A percentile compares a stretch with the other conserved stretches of the same genome.
Conservation (phyloP, 148 eudicot genomes). For the Amaranthus cruentus region DNA sequence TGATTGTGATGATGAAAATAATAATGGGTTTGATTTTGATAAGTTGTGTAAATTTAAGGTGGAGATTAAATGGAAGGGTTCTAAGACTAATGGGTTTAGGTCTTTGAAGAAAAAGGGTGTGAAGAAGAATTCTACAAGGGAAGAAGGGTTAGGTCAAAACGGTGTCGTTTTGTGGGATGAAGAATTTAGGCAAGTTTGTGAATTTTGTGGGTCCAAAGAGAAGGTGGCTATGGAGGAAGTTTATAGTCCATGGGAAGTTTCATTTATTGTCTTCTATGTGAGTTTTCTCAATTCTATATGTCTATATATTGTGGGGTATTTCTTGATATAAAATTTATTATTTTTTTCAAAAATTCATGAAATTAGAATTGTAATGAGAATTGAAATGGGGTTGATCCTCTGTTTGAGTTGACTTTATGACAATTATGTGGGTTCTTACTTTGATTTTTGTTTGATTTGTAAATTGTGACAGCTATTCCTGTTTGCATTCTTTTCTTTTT, state of each 20-base stretch:
- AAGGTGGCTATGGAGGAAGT: constrained; percentile 19
- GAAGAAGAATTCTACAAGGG: constrained; percentile 46
- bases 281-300: constrained; percentile 26
- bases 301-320: neutral
- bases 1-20: constrained; percentile 2
- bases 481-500: neutral
- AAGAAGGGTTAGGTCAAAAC: constrained; percentile 32
- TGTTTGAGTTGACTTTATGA: constrained; percentile 10
- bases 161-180: constrained; percentile 62
- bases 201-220: constrained; percentile 40
- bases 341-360: neutral
- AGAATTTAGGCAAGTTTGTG: constrained; percentile 46
- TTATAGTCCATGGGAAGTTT: constrained; percentile 60
- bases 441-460: neutral
- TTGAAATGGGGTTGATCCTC: constrained; percentile 5
- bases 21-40: neutral
- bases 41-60: constrained; percentile 35
- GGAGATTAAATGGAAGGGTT: constrained; percentile 75
- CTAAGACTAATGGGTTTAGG: constrained; percentile 46
- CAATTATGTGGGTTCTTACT: neutral
- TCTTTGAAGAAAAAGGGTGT: constrained; percentile 40
- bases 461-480: constrained; percentile 3
- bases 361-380: neutral
- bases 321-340: neutral
- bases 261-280: constrained; percentile 48